These are phyloP conservation scores for Fusarium coicis DNA, from an alignment of 2,329 filamentous ascomycete species.

Conservation along the genomic window DNA sequence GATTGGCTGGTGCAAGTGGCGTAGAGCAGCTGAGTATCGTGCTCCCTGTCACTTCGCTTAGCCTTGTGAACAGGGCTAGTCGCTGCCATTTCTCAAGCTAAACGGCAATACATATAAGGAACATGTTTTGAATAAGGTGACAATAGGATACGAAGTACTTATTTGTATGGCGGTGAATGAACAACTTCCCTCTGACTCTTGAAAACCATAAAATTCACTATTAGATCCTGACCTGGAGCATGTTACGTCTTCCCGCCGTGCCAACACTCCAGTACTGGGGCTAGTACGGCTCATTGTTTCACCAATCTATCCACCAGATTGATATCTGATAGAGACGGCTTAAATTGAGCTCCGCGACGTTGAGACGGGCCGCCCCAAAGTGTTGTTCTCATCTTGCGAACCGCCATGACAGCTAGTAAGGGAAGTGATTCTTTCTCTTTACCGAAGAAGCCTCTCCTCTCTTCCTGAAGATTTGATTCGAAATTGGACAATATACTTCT, in stretches of 20 bases:
- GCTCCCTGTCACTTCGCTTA: not conserved
- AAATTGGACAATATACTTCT: accelerated
- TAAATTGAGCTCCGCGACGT: not conserved
- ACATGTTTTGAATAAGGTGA: not conserved
- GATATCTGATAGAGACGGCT: not conserved
- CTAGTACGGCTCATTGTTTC: not conserved
- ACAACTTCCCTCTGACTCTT: accelerated
- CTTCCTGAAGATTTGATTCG: accelerated
- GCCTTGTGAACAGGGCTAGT: not conserved
- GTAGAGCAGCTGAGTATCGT: not conserved
- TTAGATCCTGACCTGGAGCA: too few relatives aligned
- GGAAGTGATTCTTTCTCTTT: accelerated
- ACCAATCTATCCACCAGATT: accelerated
- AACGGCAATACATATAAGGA: accelerated
- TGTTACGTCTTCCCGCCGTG: too few relatives aligned
- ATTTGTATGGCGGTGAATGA: accelerated
- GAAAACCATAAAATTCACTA: accelerated
- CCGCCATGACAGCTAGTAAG: accelerated
- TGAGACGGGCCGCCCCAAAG: accelerated
- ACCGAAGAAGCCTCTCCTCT: accelerated
- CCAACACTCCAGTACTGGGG: accelerated
- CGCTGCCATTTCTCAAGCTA: not conserved
- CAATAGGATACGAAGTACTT: not conserved
- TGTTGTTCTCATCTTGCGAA: not conserved
- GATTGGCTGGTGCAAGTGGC: not conserved